These are phyloP conservation scores for Rhizopus delemar DNA, from an alignment of 371 early-diverging fungal genomes.

Conservation along the genomic window DNA sequence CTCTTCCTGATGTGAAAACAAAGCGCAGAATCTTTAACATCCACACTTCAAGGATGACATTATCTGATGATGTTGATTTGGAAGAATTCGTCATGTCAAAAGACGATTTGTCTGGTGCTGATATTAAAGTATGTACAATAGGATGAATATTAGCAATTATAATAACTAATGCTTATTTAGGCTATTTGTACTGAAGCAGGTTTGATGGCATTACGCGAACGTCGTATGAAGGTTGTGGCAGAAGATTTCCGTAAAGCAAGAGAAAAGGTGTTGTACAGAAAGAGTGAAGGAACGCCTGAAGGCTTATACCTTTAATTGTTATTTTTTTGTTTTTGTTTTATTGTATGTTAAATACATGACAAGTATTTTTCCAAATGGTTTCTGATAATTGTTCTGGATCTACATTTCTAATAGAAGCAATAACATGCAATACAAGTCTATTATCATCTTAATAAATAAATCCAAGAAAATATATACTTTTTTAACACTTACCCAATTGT, in stretches of 20 bases:
- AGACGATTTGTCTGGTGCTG: slow-evolving; percentile 99
- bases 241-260: slow-evolving; percentile 99
- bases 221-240: slow-evolving; percentile 98
- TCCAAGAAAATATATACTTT: not conserved
- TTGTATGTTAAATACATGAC: slow-evolving; percentile 43
- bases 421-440: slow-evolving; percentile 62
- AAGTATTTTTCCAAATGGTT: slow-evolving; percentile 62
- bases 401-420: slow-evolving; percentile 57
- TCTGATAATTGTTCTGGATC: slow-evolving; percentile 56
- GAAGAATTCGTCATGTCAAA: slow-evolving; percentile 99
- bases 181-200: slow-evolving; percentile 99
- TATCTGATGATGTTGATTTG: slow-evolving; percentile 96
- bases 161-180: slow-evolving; percentile 27
- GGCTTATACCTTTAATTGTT: slow-evolving; percentile 82
- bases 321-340: slow-evolving; percentile 10
- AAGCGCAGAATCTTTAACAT: slow-evolving; percentile 99
- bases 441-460: not conserved
- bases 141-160: not conserved
- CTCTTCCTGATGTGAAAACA: slow-evolving; percentile 98
- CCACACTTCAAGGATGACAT: slow-evolving; percentile 98
- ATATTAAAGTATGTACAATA: slow-evolving; percentile 83
- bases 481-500: slow-evolving; percentile 56
- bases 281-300: slow-evolving; percentile 98
- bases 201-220: slow-evolving; percentile 97
- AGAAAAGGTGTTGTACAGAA: slow-evolving; percentile 98